Evolutionary conservation across 345 rosid species (phyloP), one percentile per base, ranked within the genome.

Genomic region (Gossypium arboreum): DNA sequence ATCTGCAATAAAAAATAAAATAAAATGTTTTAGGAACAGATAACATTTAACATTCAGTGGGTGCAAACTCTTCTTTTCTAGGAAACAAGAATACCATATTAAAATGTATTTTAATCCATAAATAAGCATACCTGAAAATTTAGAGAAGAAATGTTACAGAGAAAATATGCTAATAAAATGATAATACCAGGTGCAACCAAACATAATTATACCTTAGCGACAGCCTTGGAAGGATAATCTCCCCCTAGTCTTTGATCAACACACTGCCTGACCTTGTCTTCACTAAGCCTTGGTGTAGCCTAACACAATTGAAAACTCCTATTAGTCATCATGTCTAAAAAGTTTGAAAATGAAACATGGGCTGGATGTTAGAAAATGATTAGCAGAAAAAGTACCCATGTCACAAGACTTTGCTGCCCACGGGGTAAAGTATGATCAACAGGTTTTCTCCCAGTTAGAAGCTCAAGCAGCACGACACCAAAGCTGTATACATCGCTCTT

Each of bases 201-300:
- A n/a, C 34, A 64, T 48, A 75, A 16, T 57, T 72, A 55, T 87
- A 91, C 99, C 98, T 91, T 93, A 47, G 99, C 97, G 64, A 95
- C 97, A 48, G 98, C 99, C 87, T 95, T 95, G 8, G 94, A 88
- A 68, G 99, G 99, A 79, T 82, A 95, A 22, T 91, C 96, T 51
- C 94, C 93, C 68, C 90, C 90, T 12, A 93, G 90, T 83, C 97
- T 93, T 80, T 96, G 80, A 90, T 95, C 99, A 59, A 93, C 92
- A 73, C 98, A 95, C 68, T 95, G 99, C 83, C 84, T 88, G 63
- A 93, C 97, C 80, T 93, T 93, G 88, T 95, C 98, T 83, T 95
- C 98, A 50, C 97, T 91, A 43, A 95, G 92, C 83, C 87, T 93
- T 63, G 99, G 99, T 51, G 98, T 85, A 59, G 98, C 99, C 99